Conservation (phyloP, 169 alveolate species). For the Plasmodium relictum region DNA sequence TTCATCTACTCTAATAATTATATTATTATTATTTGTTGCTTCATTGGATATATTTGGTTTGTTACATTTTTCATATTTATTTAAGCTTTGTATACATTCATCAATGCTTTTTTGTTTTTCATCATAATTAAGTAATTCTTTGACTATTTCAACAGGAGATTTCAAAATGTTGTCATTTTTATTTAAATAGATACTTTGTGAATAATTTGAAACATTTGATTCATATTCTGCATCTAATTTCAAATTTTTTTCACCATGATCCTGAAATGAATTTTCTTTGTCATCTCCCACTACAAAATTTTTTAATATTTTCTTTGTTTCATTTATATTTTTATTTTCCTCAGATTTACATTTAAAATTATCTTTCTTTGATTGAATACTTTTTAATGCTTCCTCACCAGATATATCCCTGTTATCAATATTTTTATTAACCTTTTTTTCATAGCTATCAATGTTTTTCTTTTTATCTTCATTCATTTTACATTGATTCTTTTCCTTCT, state of each 20-base stretch:
- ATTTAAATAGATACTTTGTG: neutral
- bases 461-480: neutral
- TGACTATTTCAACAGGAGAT: slow-evolving; percentile 32
- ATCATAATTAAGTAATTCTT: slow-evolving; percentile 23
- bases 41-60: neutral
- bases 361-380: neutral
- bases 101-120: slow-evolving; percentile 38
- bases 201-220: neutral
- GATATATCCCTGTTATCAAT: neutral
- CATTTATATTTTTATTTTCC: neutral
- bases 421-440: neutral
- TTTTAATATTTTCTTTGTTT: neutral
- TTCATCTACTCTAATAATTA: neutral
- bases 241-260: neutral
- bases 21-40: neutral
- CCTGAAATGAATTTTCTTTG: neutral
- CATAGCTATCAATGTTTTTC: neutral
- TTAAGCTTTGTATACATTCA: slow-evolving; percentile 34
- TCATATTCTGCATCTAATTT: neutral
- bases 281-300: neutral
- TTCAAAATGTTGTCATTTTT: neutral
- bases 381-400: neutral
- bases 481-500: too few relatives aligned
- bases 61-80: neutral
- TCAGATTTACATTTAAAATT: neutral